phyloP scores from a whole-genome alignment of 371 early-diverging fungal genomes.

The Mortierella sp. region DNA sequence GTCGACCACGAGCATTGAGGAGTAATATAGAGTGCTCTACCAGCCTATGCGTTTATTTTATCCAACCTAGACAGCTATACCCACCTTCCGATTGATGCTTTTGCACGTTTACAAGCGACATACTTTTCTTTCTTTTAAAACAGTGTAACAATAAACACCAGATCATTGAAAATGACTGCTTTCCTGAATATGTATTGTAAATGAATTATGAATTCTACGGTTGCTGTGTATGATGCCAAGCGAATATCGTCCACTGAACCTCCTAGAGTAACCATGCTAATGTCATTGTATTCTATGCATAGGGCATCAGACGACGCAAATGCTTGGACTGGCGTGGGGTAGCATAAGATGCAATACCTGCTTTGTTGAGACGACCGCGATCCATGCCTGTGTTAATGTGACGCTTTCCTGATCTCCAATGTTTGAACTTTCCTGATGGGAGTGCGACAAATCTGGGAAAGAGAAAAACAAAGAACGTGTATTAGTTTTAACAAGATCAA shows the following conservation, averaged over 20 bases:
- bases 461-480: not conserved
- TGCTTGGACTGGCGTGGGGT: constrained; percentile 51
- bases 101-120: not conserved
- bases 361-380: constrained; percentile 42
- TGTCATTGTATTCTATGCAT: constrained; percentile 29
- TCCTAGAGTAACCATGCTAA: not conserved
- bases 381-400: constrained; percentile 60
- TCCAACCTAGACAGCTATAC: constrained; percentile 21
- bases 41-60: not conserved
- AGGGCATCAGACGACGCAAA: constrained; percentile 58
- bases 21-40: constrained; percentile 8
- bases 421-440: constrained; percentile 58
- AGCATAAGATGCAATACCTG: constrained; percentile 46
- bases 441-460: constrained; percentile 48
- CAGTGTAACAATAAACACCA: not conserved
- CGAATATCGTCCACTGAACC: not conserved
- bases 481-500: not conserved
- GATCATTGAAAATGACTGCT: not conserved
- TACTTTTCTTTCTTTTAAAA: not conserved
- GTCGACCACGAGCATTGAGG: constrained; percentile 52
- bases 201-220: not conserved
- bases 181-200: constrained; percentile 1
- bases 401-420: constrained; percentile 58
- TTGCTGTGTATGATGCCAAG: constrained; percentile 2
- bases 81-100: constrained; percentile 4